These are phyloP conservation scores for Infundibulicybe gibba DNA, from an alignment of 768 basidiomycete genomes.

Conservation along the genomic window DNA sequence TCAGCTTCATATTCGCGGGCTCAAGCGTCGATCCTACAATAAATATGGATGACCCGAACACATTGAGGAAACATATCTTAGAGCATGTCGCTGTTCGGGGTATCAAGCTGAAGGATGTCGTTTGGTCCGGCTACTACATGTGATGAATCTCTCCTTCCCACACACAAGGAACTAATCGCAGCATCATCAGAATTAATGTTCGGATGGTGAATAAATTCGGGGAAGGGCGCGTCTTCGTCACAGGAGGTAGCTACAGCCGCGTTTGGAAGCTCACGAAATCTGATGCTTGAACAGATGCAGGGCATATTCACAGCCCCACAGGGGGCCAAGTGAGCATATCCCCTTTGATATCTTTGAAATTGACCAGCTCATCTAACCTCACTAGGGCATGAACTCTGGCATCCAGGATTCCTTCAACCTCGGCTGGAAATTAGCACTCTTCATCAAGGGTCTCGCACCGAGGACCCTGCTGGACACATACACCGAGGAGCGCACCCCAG, in stretches of 20 bases:
- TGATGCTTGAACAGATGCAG: constrained; percentile 34
- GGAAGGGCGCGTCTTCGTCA: constrained; percentile 41
- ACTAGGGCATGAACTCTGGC: constrained; percentile 12
- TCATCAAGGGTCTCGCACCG: constrained; percentile 30
- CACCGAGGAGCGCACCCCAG: constrained; percentile 38
- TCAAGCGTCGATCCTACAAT: constrained; percentile 2
- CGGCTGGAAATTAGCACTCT: constrained; percentile 41
- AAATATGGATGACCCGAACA: not conserved
- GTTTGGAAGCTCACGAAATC: not conserved
- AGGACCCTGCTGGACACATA: constrained; percentile 35
- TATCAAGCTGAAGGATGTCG: no score
- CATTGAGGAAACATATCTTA: constrained; percentile 1
- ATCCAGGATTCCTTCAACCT: constrained; percentile 33
- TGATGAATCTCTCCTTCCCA: no score
- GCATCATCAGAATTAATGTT: constrained; percentile 32
- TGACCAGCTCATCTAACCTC: not conserved
- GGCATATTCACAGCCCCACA: constrained; percentile 41
- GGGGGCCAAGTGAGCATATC: constrained; percentile 29
- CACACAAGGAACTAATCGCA: no score
- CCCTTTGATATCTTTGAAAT: not conserved
- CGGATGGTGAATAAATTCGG: constrained; percentile 42
- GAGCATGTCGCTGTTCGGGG: no score
- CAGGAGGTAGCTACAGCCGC: constrained; percentile 32
- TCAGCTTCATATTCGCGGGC: constrained; percentile 6
- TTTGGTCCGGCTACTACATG: no score